phyloP scores from a whole-genome alignment of 768 basidiomycete genomes.

The Pulveroboletus sp. region DNA sequence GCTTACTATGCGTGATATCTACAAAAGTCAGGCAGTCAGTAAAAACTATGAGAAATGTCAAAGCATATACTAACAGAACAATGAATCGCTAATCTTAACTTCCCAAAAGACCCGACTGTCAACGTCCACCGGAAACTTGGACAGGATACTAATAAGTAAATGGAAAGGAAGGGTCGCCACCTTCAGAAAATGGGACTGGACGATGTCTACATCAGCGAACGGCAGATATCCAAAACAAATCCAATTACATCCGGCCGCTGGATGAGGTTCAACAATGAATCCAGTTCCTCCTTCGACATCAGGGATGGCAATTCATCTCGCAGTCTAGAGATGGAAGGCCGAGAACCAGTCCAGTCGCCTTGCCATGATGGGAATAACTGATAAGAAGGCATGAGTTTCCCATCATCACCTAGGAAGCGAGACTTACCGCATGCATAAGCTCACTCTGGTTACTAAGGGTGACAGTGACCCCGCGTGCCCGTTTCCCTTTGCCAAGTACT shows the following conservation, averaged over 20 bases:
- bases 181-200: conserved; percentile 82
- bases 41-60: neutral
- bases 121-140: conserved; percentile 74
- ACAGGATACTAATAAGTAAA: conserved; percentile 68
- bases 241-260: conserved; percentile 69
- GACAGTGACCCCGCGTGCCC: conserved; percentile 81
- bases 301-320: conserved; percentile 59
- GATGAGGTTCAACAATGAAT: conserved; percentile 65
- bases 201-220: conserved; percentile 13
- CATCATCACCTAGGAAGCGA: neutral
- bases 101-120: conserved; percentile 81
- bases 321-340: conserved; percentile 65
- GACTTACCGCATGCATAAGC: conserved; percentile 69
- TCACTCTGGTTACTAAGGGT: conserved; percentile 80
- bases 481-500: conserved; percentile 73
- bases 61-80: conserved; percentile 56
- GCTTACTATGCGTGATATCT: conserved; percentile 38
- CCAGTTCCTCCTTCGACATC: conserved; percentile 65
- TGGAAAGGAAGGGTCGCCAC: conserved; percentile 81
- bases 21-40: conserved; percentile 6
- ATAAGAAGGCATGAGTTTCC: conserved; percentile 2
- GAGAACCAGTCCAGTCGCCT: conserved; percentile 66
- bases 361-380: conserved; percentile 82
- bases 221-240: neutral
- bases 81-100: conserved; percentile 52